Base-by-base conservation (phyloP, 108 stramenopile species). In the Stephanodiscus triporus region DNA sequence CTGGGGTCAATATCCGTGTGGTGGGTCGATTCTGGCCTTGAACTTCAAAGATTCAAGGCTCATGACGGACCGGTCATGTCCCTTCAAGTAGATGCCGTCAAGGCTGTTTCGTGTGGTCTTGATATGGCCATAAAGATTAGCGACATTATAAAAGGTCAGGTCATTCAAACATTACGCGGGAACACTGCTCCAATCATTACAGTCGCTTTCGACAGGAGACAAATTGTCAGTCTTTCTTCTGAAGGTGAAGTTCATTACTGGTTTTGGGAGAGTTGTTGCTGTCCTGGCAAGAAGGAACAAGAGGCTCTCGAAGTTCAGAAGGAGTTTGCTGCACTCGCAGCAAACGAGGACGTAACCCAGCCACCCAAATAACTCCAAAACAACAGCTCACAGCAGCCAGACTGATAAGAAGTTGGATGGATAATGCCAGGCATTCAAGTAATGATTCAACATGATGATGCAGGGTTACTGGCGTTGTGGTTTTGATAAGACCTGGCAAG, bases 131-230 rank as follows among this genome's bases (percentile, higher is more conserved):
- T 91, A 20, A 54, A 70, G 24, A 70, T 91, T 34, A 85, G 78
- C 34, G 91, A 91, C 34, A 75, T 88, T 22, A 86, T 83, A n/a
- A 87, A 82, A 37, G 88, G 91, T 0, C 73, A 76, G 24, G 34
- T 83, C 16, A 51, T 89, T 4, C 87, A 84, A 29, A 84, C 67
- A 14, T 61, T 91, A 8, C 58, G 87, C 13, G 86, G 88, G 0
- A 86, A 89, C 77, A 65, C 56, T 22, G 76, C 80, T 4, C 77
- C 72, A 9, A 75, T 91, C 4, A 54, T 77, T 32, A 78, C 72
- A 0, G 51, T 88, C 6, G 84, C 84, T 23, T 91, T 91, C 43
- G 91, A 91, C 65, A 65, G 72, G 27, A 70, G 19, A 9, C 50
- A 69, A 54, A 89, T 91, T 34, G 29, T 89, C 10, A 83, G 81